phyloP scores from a whole-genome alignment of 106 monocot species.

The Amphibolis antarctica region DNA sequence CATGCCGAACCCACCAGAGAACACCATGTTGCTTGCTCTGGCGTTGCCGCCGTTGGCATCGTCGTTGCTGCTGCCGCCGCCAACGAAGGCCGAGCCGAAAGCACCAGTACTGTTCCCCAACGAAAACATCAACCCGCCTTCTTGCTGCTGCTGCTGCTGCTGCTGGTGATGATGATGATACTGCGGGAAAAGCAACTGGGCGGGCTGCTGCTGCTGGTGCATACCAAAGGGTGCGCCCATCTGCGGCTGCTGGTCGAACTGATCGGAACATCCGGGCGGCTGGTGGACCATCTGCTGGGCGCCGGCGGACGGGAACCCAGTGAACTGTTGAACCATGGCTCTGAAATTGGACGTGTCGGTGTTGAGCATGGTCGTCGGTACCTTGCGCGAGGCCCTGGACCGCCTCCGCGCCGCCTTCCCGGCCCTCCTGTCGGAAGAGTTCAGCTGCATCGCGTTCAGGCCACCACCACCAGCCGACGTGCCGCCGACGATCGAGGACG shows the following conservation, averaged over 20 bases:
- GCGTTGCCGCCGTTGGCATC: not conserved
- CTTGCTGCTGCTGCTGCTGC: no score
- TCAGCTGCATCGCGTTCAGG: no score
- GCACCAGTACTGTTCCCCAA: not conserved
- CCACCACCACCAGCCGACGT: no score
- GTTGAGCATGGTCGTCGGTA: conserved; percentile 20
- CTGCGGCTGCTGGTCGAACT: not conserved
- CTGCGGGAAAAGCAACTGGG: no score
- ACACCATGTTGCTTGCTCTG: not conserved
- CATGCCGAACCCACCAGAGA: no score
- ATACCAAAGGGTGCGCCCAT: no score
- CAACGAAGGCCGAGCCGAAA: not conserved
- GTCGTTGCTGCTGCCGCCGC: not conserved
- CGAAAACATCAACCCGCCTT: not conserved
- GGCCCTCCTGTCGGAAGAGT: not conserved
- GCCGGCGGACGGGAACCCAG: conserved; percentile 6
- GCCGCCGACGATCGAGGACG: no score
- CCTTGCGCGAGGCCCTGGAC: conserved; percentile 16
- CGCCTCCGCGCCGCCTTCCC: conserved; percentile 11
- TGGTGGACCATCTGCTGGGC: not conserved
- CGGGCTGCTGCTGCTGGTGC: no score
- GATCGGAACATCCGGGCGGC: not conserved
- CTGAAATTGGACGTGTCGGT: conserved; percentile 22
- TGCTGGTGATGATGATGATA: no score
- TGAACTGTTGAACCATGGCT: conserved; percentile 26